These are phyloP conservation scores for Ogataea nakhonphanomensis DNA, from an alignment of 805 yeast genomes.

Conservation along the genomic window DNA sequence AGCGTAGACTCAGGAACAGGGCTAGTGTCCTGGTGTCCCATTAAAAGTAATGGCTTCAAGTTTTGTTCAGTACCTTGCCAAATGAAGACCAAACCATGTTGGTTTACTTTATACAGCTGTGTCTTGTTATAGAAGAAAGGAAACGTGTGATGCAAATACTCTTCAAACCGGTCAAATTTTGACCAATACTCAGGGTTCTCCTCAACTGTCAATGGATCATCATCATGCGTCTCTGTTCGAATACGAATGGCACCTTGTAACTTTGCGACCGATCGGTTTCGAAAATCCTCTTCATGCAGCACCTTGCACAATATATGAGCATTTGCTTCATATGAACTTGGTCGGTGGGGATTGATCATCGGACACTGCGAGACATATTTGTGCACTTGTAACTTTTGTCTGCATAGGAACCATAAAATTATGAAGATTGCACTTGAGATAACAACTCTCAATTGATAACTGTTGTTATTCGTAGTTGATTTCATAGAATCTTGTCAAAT, in stretches of 20 bases:
- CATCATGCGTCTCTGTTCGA: conserved; percentile 42
- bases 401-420: too few species aligned
- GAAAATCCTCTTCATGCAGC: conserved; percentile 30
- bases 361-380: conserved; percentile 11
- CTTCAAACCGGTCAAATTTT: conserved; percentile 46
- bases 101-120: conserved; percentile 53
- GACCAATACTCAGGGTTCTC: conserved; percentile 52
- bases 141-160: conserved; percentile 49
- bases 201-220: conserved; percentile 42
- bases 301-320: conserved; percentile 22
- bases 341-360: conserved; percentile 16
- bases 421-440: too few species aligned
- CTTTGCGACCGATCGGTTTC: conserved; percentile 36
- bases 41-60: conserved; percentile 60
- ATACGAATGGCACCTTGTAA: conserved; percentile 46
- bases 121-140: conserved; percentile 49
- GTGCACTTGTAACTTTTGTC: too few species aligned
- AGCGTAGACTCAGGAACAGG: conserved; percentile 63
- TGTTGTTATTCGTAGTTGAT: too few species aligned
- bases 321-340: conserved; percentile 15
- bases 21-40: conserved; percentile 77
- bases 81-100: conserved; percentile 58
- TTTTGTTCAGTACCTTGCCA: conserved; percentile 53
- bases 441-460: too few species aligned
- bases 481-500: too few species aligned